These are phyloP conservation scores for Ophiocordyceps sinensis DNA, from an alignment of 2,329 filamentous ascomycete species.

Conservation along the genomic window DNA sequence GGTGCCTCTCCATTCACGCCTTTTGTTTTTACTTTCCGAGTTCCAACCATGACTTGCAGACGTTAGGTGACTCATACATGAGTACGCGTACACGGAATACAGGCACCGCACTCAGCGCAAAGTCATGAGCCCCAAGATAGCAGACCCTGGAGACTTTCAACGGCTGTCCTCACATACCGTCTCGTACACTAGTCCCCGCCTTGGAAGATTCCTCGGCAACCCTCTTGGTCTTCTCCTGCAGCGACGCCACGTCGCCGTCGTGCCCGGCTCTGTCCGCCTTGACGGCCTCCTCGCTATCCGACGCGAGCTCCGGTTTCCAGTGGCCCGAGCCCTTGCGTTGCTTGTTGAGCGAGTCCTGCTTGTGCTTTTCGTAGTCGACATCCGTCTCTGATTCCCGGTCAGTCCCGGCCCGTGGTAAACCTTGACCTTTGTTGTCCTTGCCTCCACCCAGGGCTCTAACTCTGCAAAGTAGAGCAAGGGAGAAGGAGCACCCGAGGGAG, in stretches of 20 bases:
- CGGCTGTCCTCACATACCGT: slow-evolving; percentile 20
- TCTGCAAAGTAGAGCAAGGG: no score
- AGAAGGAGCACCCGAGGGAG: neutral
- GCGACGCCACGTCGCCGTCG: slow-evolving; percentile 27
- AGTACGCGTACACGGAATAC: no score
- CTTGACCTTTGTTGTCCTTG: no score
- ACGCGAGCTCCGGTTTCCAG: slow-evolving; percentile 67
- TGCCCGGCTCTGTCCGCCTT: slow-evolving; percentile 42
- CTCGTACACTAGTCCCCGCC: slow-evolving; percentile 32
- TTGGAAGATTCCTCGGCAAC: slow-evolving; percentile 30
- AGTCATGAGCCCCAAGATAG: neutral
- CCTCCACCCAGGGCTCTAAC: no score
- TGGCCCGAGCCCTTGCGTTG: slow-evolving; percentile 54
- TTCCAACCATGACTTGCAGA: no score
- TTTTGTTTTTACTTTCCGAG: no score
- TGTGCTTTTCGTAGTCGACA: slow-evolving; percentile 39
- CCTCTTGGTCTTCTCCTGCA: slow-evolving; percentile 46
- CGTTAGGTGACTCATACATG: no score
- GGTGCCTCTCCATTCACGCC: no score
- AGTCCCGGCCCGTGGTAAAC: no score
- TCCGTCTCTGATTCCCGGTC: slow-evolving; percentile 14
- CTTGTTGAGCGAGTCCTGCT: slow-evolving; percentile 48
- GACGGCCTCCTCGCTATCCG: slow-evolving; percentile 65
- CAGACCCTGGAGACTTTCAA: neutral
- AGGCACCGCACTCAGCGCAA: no score